Conservation (phyloP, 2,329 filamentous ascomycete species). For the Penicillium sp. region DNA sequence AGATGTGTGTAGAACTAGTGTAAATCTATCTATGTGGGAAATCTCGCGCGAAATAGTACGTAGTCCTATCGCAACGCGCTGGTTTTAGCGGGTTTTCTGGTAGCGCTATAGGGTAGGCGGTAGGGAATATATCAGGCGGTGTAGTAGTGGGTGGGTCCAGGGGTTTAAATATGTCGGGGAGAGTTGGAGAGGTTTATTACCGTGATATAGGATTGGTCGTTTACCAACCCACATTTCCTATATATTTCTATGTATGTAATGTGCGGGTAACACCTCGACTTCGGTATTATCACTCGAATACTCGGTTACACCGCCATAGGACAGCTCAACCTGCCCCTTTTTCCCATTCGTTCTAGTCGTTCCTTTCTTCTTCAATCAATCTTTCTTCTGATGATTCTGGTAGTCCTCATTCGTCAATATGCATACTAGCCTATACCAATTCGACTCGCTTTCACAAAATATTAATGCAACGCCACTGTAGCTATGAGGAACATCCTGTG, state of each 20-base stretch:
- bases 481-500: too few species aligned
- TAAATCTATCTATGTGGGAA: too few species aligned
- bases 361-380: neutral
- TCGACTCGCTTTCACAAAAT: conserved; percentile 2
- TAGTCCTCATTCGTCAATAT: conserved; percentile 4
- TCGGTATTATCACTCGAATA: conserved; percentile 2
- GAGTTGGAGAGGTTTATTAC: neutral
- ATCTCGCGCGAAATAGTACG: too few species aligned
- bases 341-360: conserved; percentile 2
- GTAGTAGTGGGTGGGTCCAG: too few species aligned
- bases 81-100: too few species aligned
- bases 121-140: too few species aligned
- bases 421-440: conserved; percentile 6
- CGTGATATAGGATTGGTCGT: too few species aligned
- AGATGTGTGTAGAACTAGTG: too few species aligned
- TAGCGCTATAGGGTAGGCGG: too few species aligned
- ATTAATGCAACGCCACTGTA: too few species aligned
- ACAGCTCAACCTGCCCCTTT: conserved; percentile 4
- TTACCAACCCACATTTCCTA: too few species aligned
- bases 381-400: conserved; percentile 3
- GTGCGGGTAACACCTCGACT: conserved; percentile 3
- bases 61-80: too few species aligned
- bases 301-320: conserved; percentile 4
- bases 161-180: neutral
- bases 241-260: neutral